Base-by-base conservation (phyloP, 2,329 filamentous ascomycete species). In the Thyridium curvatum region DNA sequence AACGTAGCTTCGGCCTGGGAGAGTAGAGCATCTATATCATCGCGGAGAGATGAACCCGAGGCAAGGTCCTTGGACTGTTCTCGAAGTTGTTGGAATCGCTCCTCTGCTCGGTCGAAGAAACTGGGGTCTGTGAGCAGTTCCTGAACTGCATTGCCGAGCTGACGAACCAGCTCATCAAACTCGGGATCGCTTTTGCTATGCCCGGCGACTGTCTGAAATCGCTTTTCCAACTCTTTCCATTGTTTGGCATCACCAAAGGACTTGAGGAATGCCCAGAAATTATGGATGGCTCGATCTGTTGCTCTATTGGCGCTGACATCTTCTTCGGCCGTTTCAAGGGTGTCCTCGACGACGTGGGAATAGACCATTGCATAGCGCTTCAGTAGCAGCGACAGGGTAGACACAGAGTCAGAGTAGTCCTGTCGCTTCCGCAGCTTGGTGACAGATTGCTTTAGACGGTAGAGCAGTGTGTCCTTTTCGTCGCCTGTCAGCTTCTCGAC, bases 331-430 rank as follows among this genome's bases (percentile, higher is more conserved):
- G 77, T 75, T 17, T 78, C 70, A 3, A 81, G 68, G 0, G 86
- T 74, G 35, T 87, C 77, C 39, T 83, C 75, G 0, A 81, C 74
- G 0, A 82, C 83, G 29, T 80, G 78, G 0, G 87, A 86, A 56
- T 96, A 96, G 9, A 81, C 70, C 45, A 79, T 67, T 9, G 86
- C 82, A 58, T 94, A 95, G 32, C 83, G 78, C 53, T 88, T 79
- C 41, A 96, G 71, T 6, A 97, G 69, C 8, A 81, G 62, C 0
- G 85, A 78, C 26, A 97, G 61, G 0, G 82, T 88, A 1, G 86
- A 88, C 0, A 95, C 88, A 0, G 90, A 95, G 35, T 90, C 81
- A 0, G 84, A 80, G 57, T 97, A 97, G 56, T 95, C 88, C 8
- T 74, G 77, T 37, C 85, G 79, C 52, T 86, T 74, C 8, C 86